Base-by-base conservation (phyloP, 495 filamentous ascomycete genomes). In the Tuber indicum region DNA sequence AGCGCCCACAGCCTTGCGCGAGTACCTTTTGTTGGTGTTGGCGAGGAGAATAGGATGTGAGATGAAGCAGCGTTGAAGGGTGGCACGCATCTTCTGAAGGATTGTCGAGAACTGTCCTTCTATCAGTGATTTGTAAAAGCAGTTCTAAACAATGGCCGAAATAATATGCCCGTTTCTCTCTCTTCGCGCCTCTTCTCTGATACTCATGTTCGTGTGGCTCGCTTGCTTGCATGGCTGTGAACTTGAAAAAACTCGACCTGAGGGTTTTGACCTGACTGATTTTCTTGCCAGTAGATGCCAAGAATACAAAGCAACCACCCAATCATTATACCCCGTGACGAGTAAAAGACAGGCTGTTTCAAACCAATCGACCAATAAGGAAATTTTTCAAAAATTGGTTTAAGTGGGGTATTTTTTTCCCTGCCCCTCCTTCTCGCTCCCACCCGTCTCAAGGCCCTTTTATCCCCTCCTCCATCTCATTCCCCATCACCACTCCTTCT, bases 391-490 rank as follows among this genome's bases (percentile, higher is more conserved):
- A 4, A 26, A 66, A 66, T 66, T 12, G 14, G 58, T 66, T 66
- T 7, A 80, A 80, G 78, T 80, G 78, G 78, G 78, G 78, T 80
- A 80, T 80, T 80, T 79, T 80, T 79, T 80, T 73, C 45, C 74
- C 74, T 83, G 77, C 81, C 77, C 81, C 81, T 82, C 81, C 79
- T 82, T 76, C 79, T 75, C 46, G 46, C 49, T n/a, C 75, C 46
- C 72, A 72, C 42, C 73, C 77, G 78, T 42, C 75, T 52, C 81
- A 71, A 75, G 75, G 72, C 72, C 78, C 76, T 81, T 82, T 78
- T 82, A 78, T 79, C 72, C 76, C 76, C 76, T 77, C 75, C 75
- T 77, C 43, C 80, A 82, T 75, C 76, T 75, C 78, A 81, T 81
- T 75, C 83, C 75, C 74, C 75, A 72, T 77, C 70, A 75, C 81